phyloP scores from a whole-genome alignment of 2,329 filamentous ascomycete species.

The Dendrostoma leiphaemia region DNA sequence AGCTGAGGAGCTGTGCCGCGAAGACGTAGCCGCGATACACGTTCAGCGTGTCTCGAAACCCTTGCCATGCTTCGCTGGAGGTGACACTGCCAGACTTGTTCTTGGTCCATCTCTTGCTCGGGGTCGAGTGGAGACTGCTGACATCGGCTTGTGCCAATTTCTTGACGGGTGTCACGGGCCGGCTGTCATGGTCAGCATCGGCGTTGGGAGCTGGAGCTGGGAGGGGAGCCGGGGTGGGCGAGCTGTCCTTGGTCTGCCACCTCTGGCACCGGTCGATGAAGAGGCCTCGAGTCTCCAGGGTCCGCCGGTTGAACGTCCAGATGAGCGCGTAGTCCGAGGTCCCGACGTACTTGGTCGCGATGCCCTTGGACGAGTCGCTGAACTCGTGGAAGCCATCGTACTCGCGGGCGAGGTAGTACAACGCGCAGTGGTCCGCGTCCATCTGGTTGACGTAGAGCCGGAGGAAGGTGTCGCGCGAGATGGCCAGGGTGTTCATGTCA shows the following conservation, averaged over 20 bases:
- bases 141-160: neutral
- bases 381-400: slow-evolving; percentile 28
- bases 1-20: slow-evolving; percentile 24
- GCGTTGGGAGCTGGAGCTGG: neutral
- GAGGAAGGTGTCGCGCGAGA: slow-evolving; percentile 23
- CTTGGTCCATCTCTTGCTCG: slow-evolving; percentile 9
- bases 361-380: slow-evolving; percentile 8
- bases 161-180: neutral
- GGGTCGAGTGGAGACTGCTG: neutral
- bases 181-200: neutral
- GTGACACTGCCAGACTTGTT: neutral
- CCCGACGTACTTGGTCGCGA: slow-evolving; percentile 24
- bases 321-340: slow-evolving; percentile 24
- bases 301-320: slow-evolving; percentile 25
- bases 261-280: slow-evolving; percentile 22
- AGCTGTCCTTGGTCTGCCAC: slow-evolving; percentile 7
- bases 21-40: slow-evolving; percentile 20
- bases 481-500: slow-evolving; percentile 19
- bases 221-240: neutral
- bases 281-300: slow-evolving; percentile 20
- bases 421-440: slow-evolving; percentile 22
- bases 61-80: slow-evolving; percentile 16
- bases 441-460: slow-evolving; percentile 22
- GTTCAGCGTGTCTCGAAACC: slow-evolving; percentile 22
- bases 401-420: slow-evolving; percentile 26